Evolutionary conservation across 345 rosid genomes (phyloP), one percentile per base, ranked within the genome.

Genomic region (Lepidium sativum): DNA sequence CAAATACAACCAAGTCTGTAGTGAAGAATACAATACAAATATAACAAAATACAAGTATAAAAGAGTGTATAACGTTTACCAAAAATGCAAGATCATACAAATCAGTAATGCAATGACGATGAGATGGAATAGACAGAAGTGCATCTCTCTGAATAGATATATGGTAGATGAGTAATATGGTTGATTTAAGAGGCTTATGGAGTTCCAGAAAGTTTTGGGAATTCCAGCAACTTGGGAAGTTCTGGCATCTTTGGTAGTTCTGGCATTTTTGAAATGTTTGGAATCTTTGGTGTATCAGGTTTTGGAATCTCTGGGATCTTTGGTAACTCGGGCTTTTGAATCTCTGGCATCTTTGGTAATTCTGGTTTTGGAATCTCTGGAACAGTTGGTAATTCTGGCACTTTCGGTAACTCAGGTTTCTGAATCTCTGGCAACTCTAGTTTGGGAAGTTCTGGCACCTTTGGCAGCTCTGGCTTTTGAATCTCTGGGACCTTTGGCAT

Each of bases 161-260:
- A 57, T 9, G 49, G 3, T 16, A 64, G 0, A 43, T 42, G 16
- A 17, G 17, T 16, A 12, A 47, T 47, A 49, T 8, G 17, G 6
- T 23, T 23, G 42, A 0, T 53, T 31, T 8, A 14, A 31, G 45
- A 35, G 41, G 18, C 42, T 68, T 38, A 52, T 12, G 38, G 5
- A 66, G 55, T 17, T 20, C 66, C 66, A 1, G 73, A 54, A 65
- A 55, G 37, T 47, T 71, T 71, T 20, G 80, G 74, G 11, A 68
- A 38, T 47, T 65, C 72, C 2, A 75, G 77, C 21, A 77, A 8
- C 55, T 77, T 68, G 11, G 74, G 71, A 23, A 62, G n/a, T 51
- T 77, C 49, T 11, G 80, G 74, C 10, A 65, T 3, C 1, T 52
- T 64, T 0, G 75, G 75, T 0, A 65, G 1, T 10, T 75, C 72